Evolutionary conservation across 345 rosid species (phyloP).

Genomic region (rapeseed (Brassica napus)): Da-Ae NC_063439.1:23749001-23749500

Average conservation of each 20-base stretch:
- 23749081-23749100: neutral
- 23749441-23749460: neutral
- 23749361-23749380: neutral
- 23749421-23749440: constrained; percentile 21
- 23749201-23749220: constrained; percentile 5
- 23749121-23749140: neutral
- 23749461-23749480: neutral
- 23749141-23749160: constrained; percentile 17
- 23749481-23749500: neutral
- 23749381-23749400: neutral
- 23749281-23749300: constrained; percentile 14
- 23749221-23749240: neutral
- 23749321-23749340: constrained; percentile 19
- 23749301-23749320: neutral
- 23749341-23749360: constrained; percentile 6
- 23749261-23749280: constrained; percentile 24
- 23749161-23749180: neutral
- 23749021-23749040: constrained; percentile 1
- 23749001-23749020: constrained; percentile 8
- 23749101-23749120: neutral
- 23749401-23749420: constrained; percentile 14
- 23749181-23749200: neutral
- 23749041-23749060: constrained; percentile 19
- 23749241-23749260: neutral
- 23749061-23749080: neutral